These are phyloP conservation scores for Sugiyamaella xylanicola DNA, from an alignment of 1,139 yeast genomes.

Conservation along the genomic window DNA sequence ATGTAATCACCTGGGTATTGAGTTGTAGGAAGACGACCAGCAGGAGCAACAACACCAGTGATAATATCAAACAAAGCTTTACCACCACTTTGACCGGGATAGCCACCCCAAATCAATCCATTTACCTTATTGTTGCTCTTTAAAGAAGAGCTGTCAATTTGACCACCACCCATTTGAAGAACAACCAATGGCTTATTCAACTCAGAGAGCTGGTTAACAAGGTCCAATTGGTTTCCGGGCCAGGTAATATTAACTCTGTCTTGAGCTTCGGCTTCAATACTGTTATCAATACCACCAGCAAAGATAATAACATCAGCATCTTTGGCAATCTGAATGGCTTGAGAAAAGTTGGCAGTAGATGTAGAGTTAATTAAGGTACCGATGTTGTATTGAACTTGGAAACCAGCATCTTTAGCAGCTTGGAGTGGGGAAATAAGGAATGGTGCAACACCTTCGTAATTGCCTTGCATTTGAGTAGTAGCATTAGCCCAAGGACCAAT, in stretches of 20 bases:
- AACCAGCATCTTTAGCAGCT: constrained; percentile 20
- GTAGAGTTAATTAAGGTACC: constrained; percentile 20
- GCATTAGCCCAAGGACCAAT: constrained; percentile 35
- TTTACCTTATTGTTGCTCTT: constrained; percentile 20
- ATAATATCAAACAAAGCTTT: constrained; percentile 23
- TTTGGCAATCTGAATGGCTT: constrained; percentile 21
- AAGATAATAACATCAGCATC: constrained; percentile 24
- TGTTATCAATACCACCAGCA: constrained; percentile 26
- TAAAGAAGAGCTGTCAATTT: constrained; percentile 24
- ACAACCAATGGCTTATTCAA: constrained; percentile 23
- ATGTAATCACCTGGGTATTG: constrained; percentile 26
- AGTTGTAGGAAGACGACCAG: constrained; percentile 23
- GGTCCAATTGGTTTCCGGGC: constrained; percentile 26
- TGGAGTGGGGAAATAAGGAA: constrained; percentile 23
- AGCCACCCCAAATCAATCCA: constrained; percentile 26
- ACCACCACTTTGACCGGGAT: constrained; percentile 27
- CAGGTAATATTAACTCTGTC: constrained; percentile 24
- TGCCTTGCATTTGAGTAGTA: constrained; percentile 23
- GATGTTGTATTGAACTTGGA: constrained; percentile 12
- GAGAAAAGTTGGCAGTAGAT: constrained; percentile 16
- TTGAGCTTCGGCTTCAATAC: constrained; percentile 24
- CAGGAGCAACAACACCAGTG: constrained; percentile 21
- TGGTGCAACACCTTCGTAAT: constrained; percentile 22
- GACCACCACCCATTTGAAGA: constrained; percentile 28
- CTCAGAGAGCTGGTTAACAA: constrained; percentile 17